These are phyloP conservation scores for Davidsoniella eucalypti DNA, from an alignment of 2,329 filamentous ascomycete species.

Conservation along the genomic window DNA sequence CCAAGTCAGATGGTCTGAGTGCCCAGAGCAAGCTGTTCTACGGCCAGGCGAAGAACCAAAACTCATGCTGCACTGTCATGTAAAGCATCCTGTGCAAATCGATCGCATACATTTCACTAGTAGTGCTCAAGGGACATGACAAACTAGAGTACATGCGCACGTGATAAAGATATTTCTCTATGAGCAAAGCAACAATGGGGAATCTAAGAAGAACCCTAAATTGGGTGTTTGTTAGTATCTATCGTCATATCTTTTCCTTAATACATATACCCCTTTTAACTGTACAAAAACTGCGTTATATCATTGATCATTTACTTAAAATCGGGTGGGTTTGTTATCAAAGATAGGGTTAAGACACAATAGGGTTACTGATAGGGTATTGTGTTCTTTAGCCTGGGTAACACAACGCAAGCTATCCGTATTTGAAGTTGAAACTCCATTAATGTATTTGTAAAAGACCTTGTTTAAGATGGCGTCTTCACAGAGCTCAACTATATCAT, in stretches of 20 bases:
- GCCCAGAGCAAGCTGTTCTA: constrained; percentile 97
- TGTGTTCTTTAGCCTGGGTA: background rate
- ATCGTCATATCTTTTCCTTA: constrained; percentile 4
- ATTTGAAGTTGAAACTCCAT: too few species aligned
- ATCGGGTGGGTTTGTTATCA: too few species aligned
- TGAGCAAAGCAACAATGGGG: too few species aligned
- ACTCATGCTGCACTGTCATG: constrained; percentile 59
- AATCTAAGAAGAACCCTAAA: too few species aligned
- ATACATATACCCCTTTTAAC: constrained; percentile 9
- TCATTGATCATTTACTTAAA: too few species aligned
- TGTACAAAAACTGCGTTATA: background rate
- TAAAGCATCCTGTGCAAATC: constrained; percentile 22
- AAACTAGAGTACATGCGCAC: too few species aligned
- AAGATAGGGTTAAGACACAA: background rate
- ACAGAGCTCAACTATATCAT: too few species aligned
- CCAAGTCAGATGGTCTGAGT: constrained; percentile 82
- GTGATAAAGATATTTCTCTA: too few species aligned
- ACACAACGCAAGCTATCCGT: background rate
- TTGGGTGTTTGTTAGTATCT: background rate
- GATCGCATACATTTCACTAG: too few species aligned
- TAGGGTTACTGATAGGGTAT: background rate
- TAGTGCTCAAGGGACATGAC: too few species aligned
- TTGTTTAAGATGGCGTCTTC: too few species aligned
- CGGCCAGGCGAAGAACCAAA: constrained; percentile 67
- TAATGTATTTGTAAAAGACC: too few species aligned